Evolutionary conservation across 768 basidiomycete species (phyloP).

Genomic region (Chlorophyllum brunneum): DNA sequence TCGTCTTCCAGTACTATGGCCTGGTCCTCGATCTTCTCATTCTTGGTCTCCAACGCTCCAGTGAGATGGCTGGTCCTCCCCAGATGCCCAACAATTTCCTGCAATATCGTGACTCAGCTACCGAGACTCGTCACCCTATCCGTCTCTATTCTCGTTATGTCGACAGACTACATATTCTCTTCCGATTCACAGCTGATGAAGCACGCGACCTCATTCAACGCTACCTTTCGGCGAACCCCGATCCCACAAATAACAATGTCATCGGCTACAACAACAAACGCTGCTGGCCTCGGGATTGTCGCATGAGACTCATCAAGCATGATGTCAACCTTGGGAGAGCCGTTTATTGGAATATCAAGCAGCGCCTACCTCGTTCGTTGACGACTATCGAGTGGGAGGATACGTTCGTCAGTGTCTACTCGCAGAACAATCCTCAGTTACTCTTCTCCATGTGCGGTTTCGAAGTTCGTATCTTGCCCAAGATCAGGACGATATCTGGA

Average conservation of each 20-base stretch:
- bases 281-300: conserved; percentile 98
- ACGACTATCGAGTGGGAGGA: conserved; percentile 99
- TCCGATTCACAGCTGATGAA: conserved; percentile 97
- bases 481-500: conserved; percentile 91
- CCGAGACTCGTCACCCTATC: conserved; percentile 97
- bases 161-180: conserved; percentile 91
- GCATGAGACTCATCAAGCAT: conserved; percentile 98
- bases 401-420: conserved; percentile 95
- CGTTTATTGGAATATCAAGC: conserved; percentile 99
- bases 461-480: conserved; percentile 95
- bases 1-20: conserved; percentile 99
- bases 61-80: conserved; percentile 98
- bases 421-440: conserved; percentile 95
- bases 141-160: conserved; percentile 96
- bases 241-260: conserved; percentile 98
- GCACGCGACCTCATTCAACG: conserved; percentile 96
- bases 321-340: conserved; percentile 98
- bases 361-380: conserved; percentile 89
- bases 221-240: conserved; percentile 95
- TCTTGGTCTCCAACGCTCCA: conserved; percentile 95
- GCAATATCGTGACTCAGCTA: conserved; percentile 92
- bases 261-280: conserved; percentile 99
- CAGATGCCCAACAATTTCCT: conserved; percentile 98
- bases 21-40: conserved; percentile 93
- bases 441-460: conserved; percentile 99